These are phyloP conservation scores for Trichosporon sp. DNA, from an alignment of 1,284 basidiomycete genomes.

Conservation along the genomic window DNA sequence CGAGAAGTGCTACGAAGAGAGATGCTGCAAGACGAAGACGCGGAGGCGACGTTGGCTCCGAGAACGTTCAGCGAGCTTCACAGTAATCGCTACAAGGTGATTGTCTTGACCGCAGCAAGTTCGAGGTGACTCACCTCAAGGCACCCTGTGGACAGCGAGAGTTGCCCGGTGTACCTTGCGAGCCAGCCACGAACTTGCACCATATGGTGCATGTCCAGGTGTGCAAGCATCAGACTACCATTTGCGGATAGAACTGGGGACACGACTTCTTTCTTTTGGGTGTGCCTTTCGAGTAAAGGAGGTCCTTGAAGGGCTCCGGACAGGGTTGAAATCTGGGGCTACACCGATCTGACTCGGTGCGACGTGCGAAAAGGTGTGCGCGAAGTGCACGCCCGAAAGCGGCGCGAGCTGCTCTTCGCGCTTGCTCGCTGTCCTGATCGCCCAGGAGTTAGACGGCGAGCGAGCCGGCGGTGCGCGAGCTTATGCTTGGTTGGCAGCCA, in stretches of 20 bases:
- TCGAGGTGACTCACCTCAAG: not conserved
- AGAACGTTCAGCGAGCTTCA: not conserved
- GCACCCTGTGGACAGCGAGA: not conserved
- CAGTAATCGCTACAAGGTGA: not conserved
- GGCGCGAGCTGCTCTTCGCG: not conserved
- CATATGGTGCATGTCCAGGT: not conserved
- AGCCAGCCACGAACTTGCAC: not conserved
- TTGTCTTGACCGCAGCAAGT: not conserved
- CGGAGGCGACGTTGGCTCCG: not conserved
- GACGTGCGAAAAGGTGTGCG: not conserved
- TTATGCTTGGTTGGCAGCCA: not conserved
- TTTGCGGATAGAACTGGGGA: not conserved
- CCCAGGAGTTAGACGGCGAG: not conserved
- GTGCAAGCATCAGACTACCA: not conserved
- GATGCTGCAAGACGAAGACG: not conserved
- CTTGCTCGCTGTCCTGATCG: not conserved
- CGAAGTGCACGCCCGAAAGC: not conserved
- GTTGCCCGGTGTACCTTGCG: not conserved
- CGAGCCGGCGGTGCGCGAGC: too few relatives aligned
- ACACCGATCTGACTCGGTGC: not conserved
- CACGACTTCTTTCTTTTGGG: not conserved
- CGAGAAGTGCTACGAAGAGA: too few relatives aligned
- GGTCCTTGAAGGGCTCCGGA: not conserved
- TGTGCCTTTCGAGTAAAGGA: not conserved
- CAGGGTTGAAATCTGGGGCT: not conserved